Evolutionary conservation across 2,329 filamentous ascomycete species (phyloP), one percentile per base, ranked within the genome.

Genomic region (Colletotrichum brevisporum): DNA sequence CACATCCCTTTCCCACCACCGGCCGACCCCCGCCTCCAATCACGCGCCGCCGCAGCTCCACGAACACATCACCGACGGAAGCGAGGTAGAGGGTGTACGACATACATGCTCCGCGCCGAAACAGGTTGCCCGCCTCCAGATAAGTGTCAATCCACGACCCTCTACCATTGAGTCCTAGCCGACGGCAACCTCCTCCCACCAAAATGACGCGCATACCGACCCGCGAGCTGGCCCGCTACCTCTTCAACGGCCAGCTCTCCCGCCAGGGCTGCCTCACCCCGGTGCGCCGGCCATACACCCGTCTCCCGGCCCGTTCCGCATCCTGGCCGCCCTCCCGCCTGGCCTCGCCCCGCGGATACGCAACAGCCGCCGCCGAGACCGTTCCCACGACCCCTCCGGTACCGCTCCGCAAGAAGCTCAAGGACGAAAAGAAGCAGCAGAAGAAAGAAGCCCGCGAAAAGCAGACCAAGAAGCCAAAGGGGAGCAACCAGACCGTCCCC

Each of bases 391-490:
- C 71, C 50, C 41, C 76, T 16, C 50, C 74, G 54, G 78, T 86
- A 1, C 90, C 91, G 10, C 82, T 94, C 10, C 89, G 92, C 39
- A 94, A 94, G 76, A 88, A 92, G 75, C 78, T 93, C 64, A 94
- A 93, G 74, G 90, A 93, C 27, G 87, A 92, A 70, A 89, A 81
- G 36, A 94, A 93, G 76, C 86, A 91, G 74, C 81, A 92, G 65
- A 94, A 93, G 76, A 91, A 92, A 58, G 85, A 90, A 65, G 87
- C 80, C 13, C 82, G 82, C 66, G 82, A 81, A 8, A 9, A 36
- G 21, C 21, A 24, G 21, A 24, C 21, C 73, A 85, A 84, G 71
- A 83, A 84, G 71, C 80, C 81, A 58, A 86, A 86, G 71, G 76
- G 74, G 31, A 79, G 78, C 70, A 82, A 79, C 55, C 88, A 90